Conservation (phyloP, 2,329 filamentous ascomycete species). For the Colletotrichum aenigma region DNA sequence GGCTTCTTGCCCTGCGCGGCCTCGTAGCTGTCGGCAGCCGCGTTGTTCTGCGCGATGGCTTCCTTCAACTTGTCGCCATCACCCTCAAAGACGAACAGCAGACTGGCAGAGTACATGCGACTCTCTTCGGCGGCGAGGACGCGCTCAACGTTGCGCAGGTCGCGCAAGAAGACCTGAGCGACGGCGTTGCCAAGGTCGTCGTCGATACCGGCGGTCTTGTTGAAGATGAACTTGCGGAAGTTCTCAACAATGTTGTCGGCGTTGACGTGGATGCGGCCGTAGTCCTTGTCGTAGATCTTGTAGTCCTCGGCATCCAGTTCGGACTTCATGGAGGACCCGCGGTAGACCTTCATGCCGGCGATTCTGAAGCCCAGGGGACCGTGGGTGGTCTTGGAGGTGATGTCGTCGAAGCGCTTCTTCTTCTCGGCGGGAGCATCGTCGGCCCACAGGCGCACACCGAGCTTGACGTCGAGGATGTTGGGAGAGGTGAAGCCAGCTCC, state of each 20-base stretch:
- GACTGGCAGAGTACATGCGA: conserved; percentile 67
- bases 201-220: conserved; percentile 61
- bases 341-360: conserved; percentile 69
- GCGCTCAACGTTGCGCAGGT: conserved; percentile 56
- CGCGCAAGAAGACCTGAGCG: conserved; percentile 56
- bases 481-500: conserved; percentile 80
- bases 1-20: conserved; percentile 10
- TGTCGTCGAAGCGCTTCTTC: conserved; percentile 63
- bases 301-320: conserved; percentile 61
- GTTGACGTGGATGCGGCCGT: conserved; percentile 58
- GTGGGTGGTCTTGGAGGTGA: conserved; percentile 64
- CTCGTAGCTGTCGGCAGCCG: conserved; percentile 54
- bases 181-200: conserved; percentile 61
- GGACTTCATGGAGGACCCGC: conserved; percentile 54
- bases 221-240: conserved; percentile 64
- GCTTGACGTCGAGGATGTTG: conserved; percentile 92
- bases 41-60: conserved; percentile 60
- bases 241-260: conserved; percentile 58
- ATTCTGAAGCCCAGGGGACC: conserved; percentile 65
- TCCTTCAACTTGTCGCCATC: conserved; percentile 58
- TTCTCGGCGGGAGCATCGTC: conserved; percentile 69
- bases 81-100: conserved; percentile 69
- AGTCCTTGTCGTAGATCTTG: conserved; percentile 67
- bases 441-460: conserved; percentile 86
- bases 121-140: conserved; percentile 61